phyloP scores from a whole-genome alignment of 2,329 filamentous ascomycete species.

The Epichloe sylvatica region DNA sequence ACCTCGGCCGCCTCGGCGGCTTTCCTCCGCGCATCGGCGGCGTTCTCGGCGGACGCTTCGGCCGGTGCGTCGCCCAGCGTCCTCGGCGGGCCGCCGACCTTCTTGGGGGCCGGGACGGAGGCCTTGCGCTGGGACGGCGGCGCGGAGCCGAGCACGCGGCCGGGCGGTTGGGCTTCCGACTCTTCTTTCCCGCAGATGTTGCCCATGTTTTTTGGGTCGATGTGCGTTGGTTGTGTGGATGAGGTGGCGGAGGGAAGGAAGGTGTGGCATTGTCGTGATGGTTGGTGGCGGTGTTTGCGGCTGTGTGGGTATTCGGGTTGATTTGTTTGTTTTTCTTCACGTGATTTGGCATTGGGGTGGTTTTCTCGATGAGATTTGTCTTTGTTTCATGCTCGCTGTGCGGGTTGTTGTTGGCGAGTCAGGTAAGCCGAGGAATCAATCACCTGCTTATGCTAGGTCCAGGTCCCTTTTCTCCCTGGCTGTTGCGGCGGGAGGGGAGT shows the following conservation, averaged over 20 bases:
- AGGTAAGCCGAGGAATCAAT: too few relatives aligned
- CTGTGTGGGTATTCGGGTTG: neutral
- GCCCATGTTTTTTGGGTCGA: conserved; percentile 47
- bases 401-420: too few relatives aligned
- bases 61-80: conserved; percentile 45
- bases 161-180: conserved; percentile 51
- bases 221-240: too few relatives aligned
- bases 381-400: too few relatives aligned
- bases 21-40: conserved; percentile 46
- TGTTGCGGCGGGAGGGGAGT: too few relatives aligned
- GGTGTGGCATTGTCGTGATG: neutral
- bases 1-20: conserved; percentile 81
- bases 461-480: too few relatives aligned
- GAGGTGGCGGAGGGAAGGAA: neutral
- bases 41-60: conserved; percentile 11
- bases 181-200: conserved; percentile 74
- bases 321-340: too few relatives aligned
- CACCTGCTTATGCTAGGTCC: too few relatives aligned
- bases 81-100: conserved; percentile 42
- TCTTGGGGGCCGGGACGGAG: conserved; percentile 28
- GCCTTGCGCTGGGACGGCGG: conserved; percentile 31
- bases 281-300: neutral
- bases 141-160: conserved; percentile 53
- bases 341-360: too few relatives aligned
- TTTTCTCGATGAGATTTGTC: too few relatives aligned